Percentiles rank a stretch among this genome's conserved stretches.
Evolutionary conservation across 352 stramenopile species (phyloP).

Genomic region (Thraustochytrium striatum): DNA sequence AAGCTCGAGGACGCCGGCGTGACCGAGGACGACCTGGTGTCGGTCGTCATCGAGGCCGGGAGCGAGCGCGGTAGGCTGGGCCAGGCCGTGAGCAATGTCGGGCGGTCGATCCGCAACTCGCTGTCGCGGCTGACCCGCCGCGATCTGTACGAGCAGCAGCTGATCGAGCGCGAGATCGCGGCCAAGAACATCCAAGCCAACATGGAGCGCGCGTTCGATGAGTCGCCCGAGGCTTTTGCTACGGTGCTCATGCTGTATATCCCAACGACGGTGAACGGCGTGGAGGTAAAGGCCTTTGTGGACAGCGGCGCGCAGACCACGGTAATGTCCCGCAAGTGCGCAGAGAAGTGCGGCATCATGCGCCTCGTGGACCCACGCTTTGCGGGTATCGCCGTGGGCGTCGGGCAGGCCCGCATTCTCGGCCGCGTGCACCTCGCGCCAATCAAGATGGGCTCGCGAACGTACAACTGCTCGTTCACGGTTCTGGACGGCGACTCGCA

Average conservation of each 20-base stretch:
- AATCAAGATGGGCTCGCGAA: conserved; percentile 66
- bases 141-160: background rate
- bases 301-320: conserved; percentile 80
- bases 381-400: conserved; percentile 76
- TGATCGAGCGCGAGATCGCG: conserved; percentile 10
- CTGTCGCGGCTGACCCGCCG: background rate
- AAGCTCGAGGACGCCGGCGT: conserved; percentile 12
- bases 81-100: too few species aligned
- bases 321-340: conserved; percentile 84
- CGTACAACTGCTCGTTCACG: conserved; percentile 84
- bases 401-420: conserved; percentile 92
- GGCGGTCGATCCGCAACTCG: background rate
- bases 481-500: conserved; percentile 73
- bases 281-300: conserved; percentile 76
- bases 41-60: background rate
- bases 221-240: conserved; percentile 64
- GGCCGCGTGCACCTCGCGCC: conserved; percentile 86
- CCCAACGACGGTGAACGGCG: conserved; percentile 49
- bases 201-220: conserved; percentile 76
- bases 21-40: conserved; percentile 19
- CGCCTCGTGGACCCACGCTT: conserved; percentile 66
- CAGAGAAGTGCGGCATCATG: conserved; percentile 77
- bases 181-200: conserved; percentile 32
- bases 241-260: conserved; percentile 79
- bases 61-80: too few species aligned